These are phyloP conservation scores for Globisporangium polare DNA, from an alignment of 352 stramenopile species.

Conservation along the genomic window DNA sequence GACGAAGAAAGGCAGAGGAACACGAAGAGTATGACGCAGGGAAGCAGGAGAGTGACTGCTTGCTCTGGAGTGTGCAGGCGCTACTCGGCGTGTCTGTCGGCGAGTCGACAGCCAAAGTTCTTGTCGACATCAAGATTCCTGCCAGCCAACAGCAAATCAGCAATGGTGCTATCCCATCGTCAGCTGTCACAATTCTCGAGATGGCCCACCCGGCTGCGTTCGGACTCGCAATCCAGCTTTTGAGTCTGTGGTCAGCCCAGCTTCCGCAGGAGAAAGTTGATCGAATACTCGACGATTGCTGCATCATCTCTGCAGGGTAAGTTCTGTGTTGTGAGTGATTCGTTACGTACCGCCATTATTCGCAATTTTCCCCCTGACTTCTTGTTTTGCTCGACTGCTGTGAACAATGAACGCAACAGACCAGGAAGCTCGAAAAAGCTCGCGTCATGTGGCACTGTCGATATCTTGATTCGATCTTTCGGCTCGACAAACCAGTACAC, in stretches of 20 bases:
- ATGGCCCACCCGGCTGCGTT: slow-evolving; percentile 24
- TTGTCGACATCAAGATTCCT: background rate
- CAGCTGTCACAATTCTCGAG: background rate
- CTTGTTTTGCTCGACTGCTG: background rate
- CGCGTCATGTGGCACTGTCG: slow-evolving; percentile 18
- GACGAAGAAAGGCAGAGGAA: background rate
- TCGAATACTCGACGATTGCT: slow-evolving; percentile 18
- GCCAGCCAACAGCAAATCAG: background rate
- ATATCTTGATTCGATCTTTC: slow-evolving; percentile 32
- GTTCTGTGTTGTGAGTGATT: background rate
- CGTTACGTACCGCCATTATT: background rate
- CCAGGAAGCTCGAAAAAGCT: slow-evolving; percentile 20
- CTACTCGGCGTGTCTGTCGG: slow-evolving; percentile 9
- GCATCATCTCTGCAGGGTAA: slow-evolving; percentile 4
- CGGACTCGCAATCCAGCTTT: slow-evolving; percentile 25
- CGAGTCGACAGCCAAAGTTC: background rate
- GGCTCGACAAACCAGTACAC: background rate
- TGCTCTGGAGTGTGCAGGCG: slow-evolving; percentile 4
- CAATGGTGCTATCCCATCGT: background rate
- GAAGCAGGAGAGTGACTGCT: background rate
- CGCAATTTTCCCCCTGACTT: background rate
- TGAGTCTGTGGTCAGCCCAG: slow-evolving; percentile 18
- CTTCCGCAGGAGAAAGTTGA: slow-evolving; percentile 10
- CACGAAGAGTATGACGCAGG: background rate
- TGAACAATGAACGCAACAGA: slow-evolving; percentile 9